These are phyloP conservation scores for Phytophthora pseudosyringae DNA, from an alignment of 352 stramenopile genomes.

Conservation along the genomic window DNA sequence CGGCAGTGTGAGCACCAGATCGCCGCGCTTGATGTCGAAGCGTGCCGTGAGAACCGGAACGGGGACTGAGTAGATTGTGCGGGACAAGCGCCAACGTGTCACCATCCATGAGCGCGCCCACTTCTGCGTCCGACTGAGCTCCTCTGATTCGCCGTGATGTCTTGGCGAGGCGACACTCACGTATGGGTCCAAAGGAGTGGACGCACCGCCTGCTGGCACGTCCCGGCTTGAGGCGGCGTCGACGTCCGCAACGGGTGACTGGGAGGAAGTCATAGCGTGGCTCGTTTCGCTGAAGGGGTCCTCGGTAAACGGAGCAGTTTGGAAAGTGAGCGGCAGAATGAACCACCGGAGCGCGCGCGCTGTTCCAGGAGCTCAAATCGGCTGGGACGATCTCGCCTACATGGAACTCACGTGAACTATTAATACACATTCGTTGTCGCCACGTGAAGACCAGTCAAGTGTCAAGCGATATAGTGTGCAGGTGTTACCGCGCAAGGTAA, in stretches of 20 bases:
- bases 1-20: conserved; percentile 32
- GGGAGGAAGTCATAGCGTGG: background rate
- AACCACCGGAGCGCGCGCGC: too few relatives aligned
- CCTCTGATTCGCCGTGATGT: background rate
- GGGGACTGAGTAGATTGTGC: conserved; percentile 21
- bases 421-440: too few relatives aligned
- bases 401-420: too few relatives aligned
- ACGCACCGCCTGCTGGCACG: background rate
- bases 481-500: too few relatives aligned
- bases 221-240: background rate
- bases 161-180: conserved; percentile 1
- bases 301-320: too few relatives aligned
- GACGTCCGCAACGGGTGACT: background rate
- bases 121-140: background rate
- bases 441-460: too few relatives aligned
- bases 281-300: too few relatives aligned
- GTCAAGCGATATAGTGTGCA: too few relatives aligned
- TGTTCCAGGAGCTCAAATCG: too few relatives aligned
- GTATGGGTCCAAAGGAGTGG: background rate
- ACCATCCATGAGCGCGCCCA: conserved; percentile 9
- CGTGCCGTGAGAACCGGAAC: conserved; percentile 22
- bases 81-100: conserved; percentile 21
- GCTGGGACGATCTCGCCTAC: too few relatives aligned
- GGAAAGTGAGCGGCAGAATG: too few relatives aligned
- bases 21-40: conserved; percentile 39